These are phyloP conservation scores for Carex sylvatica DNA, from an alignment of 202 grass and related monocot genomes.

Conservation along the genomic window DNA sequence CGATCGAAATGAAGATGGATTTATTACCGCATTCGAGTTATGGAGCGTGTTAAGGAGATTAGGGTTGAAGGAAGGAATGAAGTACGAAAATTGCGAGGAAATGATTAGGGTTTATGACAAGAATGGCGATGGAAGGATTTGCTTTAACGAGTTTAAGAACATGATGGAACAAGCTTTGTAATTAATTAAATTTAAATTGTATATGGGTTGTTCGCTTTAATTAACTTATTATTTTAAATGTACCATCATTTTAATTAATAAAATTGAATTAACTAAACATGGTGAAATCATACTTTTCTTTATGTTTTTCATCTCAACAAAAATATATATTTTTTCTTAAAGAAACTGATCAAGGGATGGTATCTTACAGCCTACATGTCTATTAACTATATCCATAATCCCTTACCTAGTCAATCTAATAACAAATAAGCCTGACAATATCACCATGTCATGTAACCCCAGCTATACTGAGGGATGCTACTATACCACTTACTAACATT, in stretches of 20 bases:
- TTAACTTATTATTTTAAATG: neutral
- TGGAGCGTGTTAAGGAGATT: slow-evolving; percentile 64
- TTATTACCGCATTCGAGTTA: slow-evolving; percentile 52
- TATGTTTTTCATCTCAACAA: neutral
- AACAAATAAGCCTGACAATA: too few species aligned
- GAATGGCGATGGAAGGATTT: slow-evolving; percentile 54
- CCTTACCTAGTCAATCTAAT: too few species aligned
- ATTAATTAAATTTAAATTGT: neutral
- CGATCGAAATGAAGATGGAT: slow-evolving; percentile 73
- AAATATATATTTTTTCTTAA: neutral
- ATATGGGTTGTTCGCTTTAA: neutral
- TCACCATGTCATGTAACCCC: too few species aligned
- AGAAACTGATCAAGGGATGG: too few species aligned
- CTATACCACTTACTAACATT: too few species aligned
- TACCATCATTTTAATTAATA: neutral
- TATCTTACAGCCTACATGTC: too few species aligned
- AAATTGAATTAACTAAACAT: neutral
- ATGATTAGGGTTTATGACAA: slow-evolving; percentile 62
- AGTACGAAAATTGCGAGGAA: slow-evolving; percentile 42
- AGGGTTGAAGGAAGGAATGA: slow-evolving; percentile 38
- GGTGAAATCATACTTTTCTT: neutral
- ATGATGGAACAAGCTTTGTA: slow-evolving; percentile 62
- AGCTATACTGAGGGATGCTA: too few species aligned
- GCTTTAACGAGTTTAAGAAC: slow-evolving; percentile 51
- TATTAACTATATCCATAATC: too few species aligned